Base-by-base conservation (phyloP, 2,329 filamentous ascomycete species). In the Chrysoporthe austroafricana region DNA sequence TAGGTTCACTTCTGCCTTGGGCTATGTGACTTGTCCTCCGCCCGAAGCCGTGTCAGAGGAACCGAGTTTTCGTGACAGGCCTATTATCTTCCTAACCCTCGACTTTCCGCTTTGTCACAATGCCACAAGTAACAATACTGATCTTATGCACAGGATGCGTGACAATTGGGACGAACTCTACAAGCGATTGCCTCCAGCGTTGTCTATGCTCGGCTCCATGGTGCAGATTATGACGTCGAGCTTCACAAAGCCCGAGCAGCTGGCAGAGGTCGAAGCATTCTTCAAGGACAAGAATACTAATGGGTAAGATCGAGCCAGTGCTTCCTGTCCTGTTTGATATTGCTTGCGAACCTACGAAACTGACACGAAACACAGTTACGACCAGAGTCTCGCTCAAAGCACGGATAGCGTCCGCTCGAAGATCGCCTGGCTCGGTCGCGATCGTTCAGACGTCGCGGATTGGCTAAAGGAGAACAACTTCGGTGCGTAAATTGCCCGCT, bases 331-430 rank as follows among this genome's bases (percentile, higher is more conserved):
- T 44, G 16, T 4, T 6, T 13, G 3, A 2, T 16, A 4, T 60
- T 39, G n/a, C n/a, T 26, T 21, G 13, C 14, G 4, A 16, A 14
- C 39, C 16, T 14, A 21, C 14, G n/a, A 48, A 34, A 39, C 59
- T 61, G 26, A 61, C 59, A 61, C 9, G 4, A 7, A 26, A n/a
- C n/a, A 14, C 42, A 61, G 93, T 56, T 98, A 93, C 75, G 93
- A 97, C 76, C 90, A 94, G 77, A 90, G 92, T 61, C 83, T 98
- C 67, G 93, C 93, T n/a, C 95, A 98, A 83, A 95, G 91, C 77
- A 85, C 91, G 73, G 95, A 98, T 78, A 85, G 90, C 4, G 91
- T 97, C 74, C 87, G 88, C 70, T 94, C 94, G 66, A 98, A 97
- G 87, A 85, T 90, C 73, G 86, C 89, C 69, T 97, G 93, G 93